These are phyloP conservation scores for Colletotrichum falcatum DNA, from an alignment of 2,329 filamentous ascomycete genomes.

Conservation along the genomic window DNA sequence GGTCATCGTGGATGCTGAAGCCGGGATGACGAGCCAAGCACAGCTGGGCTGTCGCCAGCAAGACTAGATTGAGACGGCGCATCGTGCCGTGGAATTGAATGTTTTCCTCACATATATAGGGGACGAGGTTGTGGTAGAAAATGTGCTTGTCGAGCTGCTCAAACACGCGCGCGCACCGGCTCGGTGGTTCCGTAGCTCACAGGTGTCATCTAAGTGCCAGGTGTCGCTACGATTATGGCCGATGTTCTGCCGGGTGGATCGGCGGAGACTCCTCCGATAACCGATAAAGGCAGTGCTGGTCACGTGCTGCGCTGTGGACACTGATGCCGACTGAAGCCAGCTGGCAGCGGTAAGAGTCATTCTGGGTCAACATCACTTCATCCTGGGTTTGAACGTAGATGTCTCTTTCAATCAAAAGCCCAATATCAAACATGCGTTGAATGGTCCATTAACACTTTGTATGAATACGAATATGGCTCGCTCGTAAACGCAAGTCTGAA, in stretches of 20 bases:
- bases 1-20: conserved; percentile 90
- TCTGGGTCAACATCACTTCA: neutral
- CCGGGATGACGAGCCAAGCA: conserved; percentile 62
- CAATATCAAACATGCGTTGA: neutral
- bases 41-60: conserved; percentile 60
- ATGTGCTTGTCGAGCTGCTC: conserved; percentile 19
- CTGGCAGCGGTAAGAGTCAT: neutral
- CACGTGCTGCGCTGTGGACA: neutral
- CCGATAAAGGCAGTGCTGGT: neutral
- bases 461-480: too few relatives aligned
- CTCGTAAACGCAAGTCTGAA: neutral
- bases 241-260: conserved; percentile 17
- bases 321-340: neutral
- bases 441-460: too few relatives aligned
- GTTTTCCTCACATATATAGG: conserved; percentile 50
- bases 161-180: conserved; percentile 18
- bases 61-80: conserved; percentile 61
- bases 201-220: conserved; percentile 40
- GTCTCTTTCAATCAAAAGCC: neutral
- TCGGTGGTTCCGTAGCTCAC: conserved; percentile 32
- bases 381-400: neutral
- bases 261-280: neutral
- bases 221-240: conserved; percentile 18
- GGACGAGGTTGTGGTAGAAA: conserved; percentile 22
- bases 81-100: conserved; percentile 55